Base-by-base conservation (phyloP, 768 basidiomycete genomes). In the Exsudoporus frostii region DNA sequence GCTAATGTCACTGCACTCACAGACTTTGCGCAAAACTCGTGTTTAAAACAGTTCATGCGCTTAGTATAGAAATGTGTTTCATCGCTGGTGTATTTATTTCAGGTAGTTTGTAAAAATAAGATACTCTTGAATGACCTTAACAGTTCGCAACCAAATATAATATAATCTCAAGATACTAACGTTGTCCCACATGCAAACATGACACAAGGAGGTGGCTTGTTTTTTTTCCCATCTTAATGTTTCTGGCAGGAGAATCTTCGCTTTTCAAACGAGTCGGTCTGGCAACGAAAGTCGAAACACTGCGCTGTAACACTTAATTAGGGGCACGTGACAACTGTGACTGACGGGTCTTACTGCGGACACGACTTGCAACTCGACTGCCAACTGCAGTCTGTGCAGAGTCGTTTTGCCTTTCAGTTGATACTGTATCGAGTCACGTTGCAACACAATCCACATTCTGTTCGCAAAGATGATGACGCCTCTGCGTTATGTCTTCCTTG, bases 401-500 rank as follows among this genome's bases (percentile, higher is more conserved):
- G 5, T 11, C 27, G 14, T 17, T 30, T n/a, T 46, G 17, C 29
- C 20, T 9, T 38, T 50, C 13, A 13, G 15, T 32, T 19, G 8
- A 30, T 20, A 25, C 32, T 29, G 20, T 19, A 17, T 7, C 25
- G 27, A 30, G 6, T 9, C 32, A 17, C 33, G 1, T 17, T 14
- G 6, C 5, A n/a, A 9, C 50, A 20, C 10, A 14, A 13, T 20
- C 25, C n/a, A 37, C n/a, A 10, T 29, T 43, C 44, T 24, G 32
- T 48, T 40, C 38, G 25, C 66, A 69, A 63, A 66, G 59, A 79
- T 83, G 77, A 77, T 84, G 77, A 81, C 84, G 45, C 78, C 83
- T 41, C 76, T 80, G 73, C 79, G 84, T 60, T 82, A 83, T 53
- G 67, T 87, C 45, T 51, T 79, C 30, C 67, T 84, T 53, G 66